Base-by-base conservation (phyloP, 306 rosid genomes). In the Gleditsia sinensis region DNA sequence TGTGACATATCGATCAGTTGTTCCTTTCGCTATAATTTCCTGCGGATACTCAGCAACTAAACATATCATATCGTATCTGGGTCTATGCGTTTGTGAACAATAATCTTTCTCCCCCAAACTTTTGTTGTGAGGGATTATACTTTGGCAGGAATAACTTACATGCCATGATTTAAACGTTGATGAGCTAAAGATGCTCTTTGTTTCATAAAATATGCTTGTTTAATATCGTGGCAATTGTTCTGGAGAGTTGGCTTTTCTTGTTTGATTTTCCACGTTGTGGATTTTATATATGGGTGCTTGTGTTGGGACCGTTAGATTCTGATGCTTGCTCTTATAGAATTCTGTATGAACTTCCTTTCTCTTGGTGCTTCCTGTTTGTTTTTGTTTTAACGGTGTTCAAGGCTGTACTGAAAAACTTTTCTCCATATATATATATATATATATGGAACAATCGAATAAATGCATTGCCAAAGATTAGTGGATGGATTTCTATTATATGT, bases 271-370 rank as follows among this genome's bases (percentile, higher is more conserved):
- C 62, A 54, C n/a, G 33, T 61, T 33, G 24, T 54, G n/a, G 57
- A 80, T 81, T 86, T 75, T 50, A 56, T 79, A 37, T 81, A 14
- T 83, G 72, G 67, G 75, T 63, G 81, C 68, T 79, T 66, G 20
- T 70, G 81, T 65, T 83, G 88, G 92, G 89, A 81, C 89, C 85
- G 72, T 65, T 71, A 69, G 95, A 83, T 92, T 94, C 91, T 81
- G 92, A 94, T 92, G 88, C 96, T 87, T 84, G 81, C 76, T 78
- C 80, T 76, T 76, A 75, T 77, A 78, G 75, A 69, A 84, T 72
- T 86, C 74, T 85, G 78, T 79, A 84, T 83, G 90, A 83, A 85
- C 88, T 82, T 79, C 74, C 62, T 80, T 83, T 63, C 74, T 72
- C 74, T 77, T 83, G 88, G 83, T 87, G 87, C 88, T 79, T 82